A percentile compares a stretch with the other conserved stretches of the same genome.
These are phyloP conservation scores for Climacium dendroides DNA, from an alignment of 225 moss, liverwort and hornwort genomes.

Conservation along the genomic window DNA sequence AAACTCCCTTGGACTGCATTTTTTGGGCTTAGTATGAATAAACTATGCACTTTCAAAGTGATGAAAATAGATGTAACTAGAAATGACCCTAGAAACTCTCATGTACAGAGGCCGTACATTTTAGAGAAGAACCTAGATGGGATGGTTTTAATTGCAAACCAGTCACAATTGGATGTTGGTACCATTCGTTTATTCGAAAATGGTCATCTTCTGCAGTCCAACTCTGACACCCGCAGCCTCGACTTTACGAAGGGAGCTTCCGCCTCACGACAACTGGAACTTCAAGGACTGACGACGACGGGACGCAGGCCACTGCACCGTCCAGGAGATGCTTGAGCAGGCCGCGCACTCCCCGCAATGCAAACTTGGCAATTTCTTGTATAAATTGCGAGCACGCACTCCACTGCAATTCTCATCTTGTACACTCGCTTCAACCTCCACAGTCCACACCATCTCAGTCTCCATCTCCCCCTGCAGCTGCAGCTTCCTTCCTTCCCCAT, in stretches of 20 bases:
- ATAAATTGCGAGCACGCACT: neutral
- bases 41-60: neutral
- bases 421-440: neutral
- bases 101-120: neutral
- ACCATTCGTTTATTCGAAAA: no score
- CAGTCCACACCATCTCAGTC: neutral
- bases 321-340: no score
- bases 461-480: neutral
- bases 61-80: rapidly evolving
- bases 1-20: neutral
- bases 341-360: neutral
- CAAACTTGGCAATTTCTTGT: neutral
- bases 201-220: neutral
- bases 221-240: neutral
- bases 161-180: neutral
- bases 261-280: neutral
- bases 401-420: neutral
- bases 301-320: neutral
- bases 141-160: no score
- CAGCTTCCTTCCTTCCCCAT: neutral
- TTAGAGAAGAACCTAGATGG: neutral
- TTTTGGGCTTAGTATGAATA: neutral
- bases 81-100: neutral
- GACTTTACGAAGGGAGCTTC: neutral
- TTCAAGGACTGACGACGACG: neutral